Evolutionary conservation across 2,329 filamentous ascomycete genomes (phyloP), one percentile per base, ranked within the genome.

Genomic region (Fulvia fulva): DNA sequence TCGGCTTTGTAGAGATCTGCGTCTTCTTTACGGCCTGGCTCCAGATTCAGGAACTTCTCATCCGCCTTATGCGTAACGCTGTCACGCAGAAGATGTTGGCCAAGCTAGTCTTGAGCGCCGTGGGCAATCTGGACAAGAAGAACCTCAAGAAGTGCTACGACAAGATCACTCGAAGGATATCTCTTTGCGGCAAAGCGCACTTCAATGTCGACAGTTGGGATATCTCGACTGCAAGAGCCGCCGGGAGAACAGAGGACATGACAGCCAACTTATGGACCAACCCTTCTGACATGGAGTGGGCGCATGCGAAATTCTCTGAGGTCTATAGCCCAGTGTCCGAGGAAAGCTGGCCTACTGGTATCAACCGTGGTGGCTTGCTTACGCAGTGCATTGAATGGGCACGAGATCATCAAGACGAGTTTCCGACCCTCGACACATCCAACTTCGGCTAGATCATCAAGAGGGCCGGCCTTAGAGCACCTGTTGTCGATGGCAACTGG

Each of bases 131-230:
- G 41, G 76, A 90, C 1, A 78, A 80, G 2, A 76, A 88, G 68
- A 78, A 87, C 71, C 67, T 90, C 30, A 80, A 82, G 73, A 81
- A 86, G 72, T 73, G 89, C 1, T 87, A 86, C 23, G 85, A 90
- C 43, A 80, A 90, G 72, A 84, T 85, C 0, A 91, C 85, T 85
- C 78, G 67, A 63, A 87, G 89, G 77, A 86, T 83, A 0, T 52
- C 55, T 22, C 21, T 51, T 49, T 23, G 11, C 12, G 54, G 58
- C 22, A 37, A 55, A n/a, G n/a, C 26, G 2, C 21, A 56, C 5
- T 57, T 50, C 25, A 45, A 57, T 22, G 25, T 47, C 11, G 46
- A 62, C 2, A 26, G 8, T 2, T 56, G 53, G 53, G 28, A 50
- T 25, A 43, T 56, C 8, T 25, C 5, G 14, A 4, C 14, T 37